Conservation (phyloP, 495 filamentous ascomycete species). For the Extremus antarcticus region DNA sequence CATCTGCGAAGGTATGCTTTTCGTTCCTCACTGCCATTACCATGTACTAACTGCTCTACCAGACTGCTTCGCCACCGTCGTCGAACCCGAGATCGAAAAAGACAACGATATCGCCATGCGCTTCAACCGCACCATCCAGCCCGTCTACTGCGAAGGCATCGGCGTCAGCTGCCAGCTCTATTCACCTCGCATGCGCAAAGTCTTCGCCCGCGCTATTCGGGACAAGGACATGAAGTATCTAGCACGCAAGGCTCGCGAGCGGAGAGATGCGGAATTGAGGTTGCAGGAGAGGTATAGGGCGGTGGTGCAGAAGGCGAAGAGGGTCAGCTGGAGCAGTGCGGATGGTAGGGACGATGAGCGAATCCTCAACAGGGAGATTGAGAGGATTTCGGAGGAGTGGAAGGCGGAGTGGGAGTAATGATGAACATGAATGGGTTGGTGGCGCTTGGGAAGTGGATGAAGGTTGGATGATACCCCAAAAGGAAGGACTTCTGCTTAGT, state of each 20-base stretch:
- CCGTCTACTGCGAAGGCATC: conserved; percentile 37
- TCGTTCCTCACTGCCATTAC: background rate
- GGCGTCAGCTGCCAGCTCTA: conserved; percentile 61
- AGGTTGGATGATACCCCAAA: too few species aligned
- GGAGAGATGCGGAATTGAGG: conserved; percentile 24
- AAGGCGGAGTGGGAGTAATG: conserved; percentile 19
- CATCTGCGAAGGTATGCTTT: conserved; percentile 42
- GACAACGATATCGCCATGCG: conserved; percentile 43
- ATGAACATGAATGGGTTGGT: too few species aligned
- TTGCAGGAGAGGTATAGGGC: conserved; percentile 21
- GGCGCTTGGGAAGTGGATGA: too few species aligned
- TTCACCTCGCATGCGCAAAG: conserved; percentile 58
- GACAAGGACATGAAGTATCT: conserved; percentile 57
- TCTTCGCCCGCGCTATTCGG: conserved; percentile 49
- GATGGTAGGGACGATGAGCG: conserved; percentile 12
- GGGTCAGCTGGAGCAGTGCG: conserved; percentile 5
- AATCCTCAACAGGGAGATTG: conserved; percentile 10
- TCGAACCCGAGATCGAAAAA: conserved; percentile 49
- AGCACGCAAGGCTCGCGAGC: conserved; percentile 58
- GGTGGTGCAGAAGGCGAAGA: conserved; percentile 14
- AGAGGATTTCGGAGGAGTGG: conserved; percentile 20
- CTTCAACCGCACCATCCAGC: conserved; percentile 40
- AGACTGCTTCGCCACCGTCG: conserved; percentile 56
- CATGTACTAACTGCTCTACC: background rate
- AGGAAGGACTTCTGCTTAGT: too few species aligned